Conservation (phyloP, 2,329 filamentous ascomycete species). For the Scedosporium dehoogii region DNA sequence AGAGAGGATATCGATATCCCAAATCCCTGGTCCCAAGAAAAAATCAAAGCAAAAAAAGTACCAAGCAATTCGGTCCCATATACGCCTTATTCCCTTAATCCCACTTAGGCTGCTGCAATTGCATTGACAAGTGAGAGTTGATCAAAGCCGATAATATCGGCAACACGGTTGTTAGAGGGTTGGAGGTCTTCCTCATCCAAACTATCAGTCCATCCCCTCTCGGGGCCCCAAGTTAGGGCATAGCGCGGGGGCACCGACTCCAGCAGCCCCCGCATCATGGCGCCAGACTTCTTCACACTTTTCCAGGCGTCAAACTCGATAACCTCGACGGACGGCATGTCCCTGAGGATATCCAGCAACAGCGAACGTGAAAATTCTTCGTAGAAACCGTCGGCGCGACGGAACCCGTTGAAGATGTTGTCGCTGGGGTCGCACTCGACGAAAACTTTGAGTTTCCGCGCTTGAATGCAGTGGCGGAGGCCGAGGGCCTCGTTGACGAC, state of each 20-base stretch:
- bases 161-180: background rate
- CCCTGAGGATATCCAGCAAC: constrained; percentile 44
- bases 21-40: background rate
- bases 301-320: constrained; percentile 63
- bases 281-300: constrained; percentile 54
- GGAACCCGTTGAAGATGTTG: constrained; percentile 56
- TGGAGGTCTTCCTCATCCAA: constrained; percentile 22
- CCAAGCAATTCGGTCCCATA: background rate
- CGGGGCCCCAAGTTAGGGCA: constrained; percentile 55
- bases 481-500: constrained; percentile 56
- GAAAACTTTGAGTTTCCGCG: constrained; percentile 54
- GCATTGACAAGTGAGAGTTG: background rate
- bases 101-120: background rate
- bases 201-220: constrained; percentile 54
- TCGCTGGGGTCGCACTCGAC: constrained; percentile 65
- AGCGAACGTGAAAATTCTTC: constrained; percentile 54
- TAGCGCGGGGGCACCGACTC: constrained; percentile 39
- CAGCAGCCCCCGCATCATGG: constrained; percentile 53
- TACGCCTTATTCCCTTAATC: background rate
- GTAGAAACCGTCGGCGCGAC: constrained; percentile 57
- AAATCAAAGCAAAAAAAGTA: background rate
- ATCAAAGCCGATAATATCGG: constrained; percentile 1
- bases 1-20: background rate
- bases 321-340: constrained; percentile 43
- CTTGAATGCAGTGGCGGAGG: constrained; percentile 48